phyloP scores from a whole-genome alignment of 148 eudicot genomes.

The Heliosperma pusillum region DNA sequence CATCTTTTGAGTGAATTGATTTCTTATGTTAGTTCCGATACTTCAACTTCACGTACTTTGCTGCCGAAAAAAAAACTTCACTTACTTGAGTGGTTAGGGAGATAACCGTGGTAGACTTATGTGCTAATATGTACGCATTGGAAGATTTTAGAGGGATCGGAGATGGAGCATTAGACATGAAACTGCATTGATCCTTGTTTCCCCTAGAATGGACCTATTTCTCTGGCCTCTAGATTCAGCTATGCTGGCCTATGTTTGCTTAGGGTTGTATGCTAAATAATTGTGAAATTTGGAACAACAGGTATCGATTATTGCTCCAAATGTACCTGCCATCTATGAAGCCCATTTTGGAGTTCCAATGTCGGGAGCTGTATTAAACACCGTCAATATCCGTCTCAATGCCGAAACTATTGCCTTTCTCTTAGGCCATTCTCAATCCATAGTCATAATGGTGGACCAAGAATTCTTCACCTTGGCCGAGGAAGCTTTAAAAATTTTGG shows the following conservation, averaged over 20 bases:
- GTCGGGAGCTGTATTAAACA: constrained; percentile 84
- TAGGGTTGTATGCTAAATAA: background rate
- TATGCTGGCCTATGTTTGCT: background rate
- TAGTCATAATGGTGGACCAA: constrained; percentile 78
- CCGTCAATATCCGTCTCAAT: constrained; percentile 78
- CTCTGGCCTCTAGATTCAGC: background rate
- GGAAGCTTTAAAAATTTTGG: constrained; percentile 64
- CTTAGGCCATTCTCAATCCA: constrained; percentile 67
- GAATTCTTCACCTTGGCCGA: constrained; percentile 71
- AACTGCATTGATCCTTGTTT: background rate
- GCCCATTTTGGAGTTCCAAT: constrained; percentile 96
- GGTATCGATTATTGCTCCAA: constrained; percentile 95
- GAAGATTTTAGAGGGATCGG: background rate
- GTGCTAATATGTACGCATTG: background rate
- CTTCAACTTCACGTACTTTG: too few species aligned
- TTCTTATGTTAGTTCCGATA: background rate
- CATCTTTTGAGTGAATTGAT: background rate
- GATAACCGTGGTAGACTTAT: background rate
- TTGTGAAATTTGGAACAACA: constrained; percentile 25
- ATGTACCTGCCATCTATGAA: constrained; percentile 79
- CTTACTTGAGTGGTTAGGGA: background rate
- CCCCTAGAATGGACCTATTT: background rate
- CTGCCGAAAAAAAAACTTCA: background rate
- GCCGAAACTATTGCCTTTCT: constrained; percentile 72
- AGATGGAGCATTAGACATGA: background rate